Conservation (phyloP, 2,329 filamentous ascomycete genomes). For the Plenodomus tracheiphilus region DNA sequence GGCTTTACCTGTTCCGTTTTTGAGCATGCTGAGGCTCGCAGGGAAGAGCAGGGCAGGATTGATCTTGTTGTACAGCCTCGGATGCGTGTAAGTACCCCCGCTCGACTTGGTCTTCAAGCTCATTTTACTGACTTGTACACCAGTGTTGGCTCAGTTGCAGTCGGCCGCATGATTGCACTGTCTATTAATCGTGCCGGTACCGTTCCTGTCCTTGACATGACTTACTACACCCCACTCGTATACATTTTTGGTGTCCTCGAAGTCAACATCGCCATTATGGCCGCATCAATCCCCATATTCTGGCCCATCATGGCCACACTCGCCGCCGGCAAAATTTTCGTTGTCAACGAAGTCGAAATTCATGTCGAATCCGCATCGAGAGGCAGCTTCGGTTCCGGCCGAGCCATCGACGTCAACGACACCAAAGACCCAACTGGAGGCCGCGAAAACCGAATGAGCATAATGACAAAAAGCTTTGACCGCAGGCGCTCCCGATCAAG, state of each 20-base stretch:
- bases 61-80: conserved; percentile 36
- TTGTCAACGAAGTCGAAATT: conserved; percentile 45
- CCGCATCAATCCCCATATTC: conserved; percentile 45
- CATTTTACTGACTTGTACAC: conserved; percentile 1
- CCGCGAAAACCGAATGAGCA: conserved; percentile 14
- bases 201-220: conserved; percentile 34
- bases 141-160: conserved; percentile 34
- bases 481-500: conserved; percentile 1
- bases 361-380: conserved; percentile 29
- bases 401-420: conserved; percentile 22
- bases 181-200: conserved; percentile 36
- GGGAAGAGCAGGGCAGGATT: conserved; percentile 36
- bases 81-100: conserved; percentile 42
- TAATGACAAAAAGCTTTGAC: conserved; percentile 15
- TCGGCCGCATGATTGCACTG: conserved; percentile 36
- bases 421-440: conserved; percentile 9
- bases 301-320: conserved; percentile 41
- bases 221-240: conserved; percentile 33
- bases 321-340: conserved; percentile 41
- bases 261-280: conserved; percentile 44
- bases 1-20: conserved; percentile 35
- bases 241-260: conserved; percentile 44
- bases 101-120: not conserved
- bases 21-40: conserved; percentile 33
- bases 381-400: conserved; percentile 14